Evolutionary conservation across 1,139 yeast species (phyloP).

Genomic region (Blastobotrys raffinosifermentans): DNA sequence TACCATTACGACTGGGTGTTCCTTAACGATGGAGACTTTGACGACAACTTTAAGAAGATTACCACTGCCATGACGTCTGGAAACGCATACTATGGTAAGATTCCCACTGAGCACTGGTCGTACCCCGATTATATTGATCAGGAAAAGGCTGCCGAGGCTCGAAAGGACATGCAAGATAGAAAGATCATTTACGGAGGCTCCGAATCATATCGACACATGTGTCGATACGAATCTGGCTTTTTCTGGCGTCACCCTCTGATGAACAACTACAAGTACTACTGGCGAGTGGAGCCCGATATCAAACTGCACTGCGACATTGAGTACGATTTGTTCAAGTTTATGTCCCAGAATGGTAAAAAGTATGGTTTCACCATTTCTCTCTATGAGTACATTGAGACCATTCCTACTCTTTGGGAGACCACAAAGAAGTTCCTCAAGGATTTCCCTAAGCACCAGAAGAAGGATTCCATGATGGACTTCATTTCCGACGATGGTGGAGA

Average conservation of each 20-base stretch:
- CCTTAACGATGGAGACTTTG: conserved; percentile 58
- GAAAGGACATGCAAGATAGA: conserved; percentile 44
- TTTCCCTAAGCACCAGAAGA: conserved; percentile 52
- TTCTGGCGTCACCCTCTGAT: conserved; percentile 75
- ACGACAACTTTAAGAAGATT: conserved; percentile 44
- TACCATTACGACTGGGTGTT: conserved; percentile 77
- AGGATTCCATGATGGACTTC: conserved; percentile 63
- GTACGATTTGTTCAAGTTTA: conserved; percentile 77
- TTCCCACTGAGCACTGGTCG: conserved; percentile 70
- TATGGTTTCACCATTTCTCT: conserved; percentile 81
- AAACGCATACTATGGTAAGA: conserved; percentile 53
- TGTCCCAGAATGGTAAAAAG: conserved; percentile 68
- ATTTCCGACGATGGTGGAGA: conserved; percentile 61
- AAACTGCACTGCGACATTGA: conserved; percentile 74
- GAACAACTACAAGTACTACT: conserved; percentile 75
- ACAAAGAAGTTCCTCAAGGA: conserved; percentile 61
- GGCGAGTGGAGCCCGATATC: conserved; percentile 96
- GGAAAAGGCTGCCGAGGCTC: conserved; percentile 49
- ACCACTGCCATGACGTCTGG: conserved; percentile 53
- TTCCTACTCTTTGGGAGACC: conserved; percentile 75
- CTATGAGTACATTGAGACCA: conserved; percentile 77
- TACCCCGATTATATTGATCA: conserved; percentile 66
- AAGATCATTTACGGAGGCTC: conserved; percentile 61
- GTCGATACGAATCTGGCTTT: conserved; percentile 89
- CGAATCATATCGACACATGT: conserved; percentile 77